phyloP scores from a whole-genome alignment of 2,329 filamentous ascomycete genomes.

The Arthrinium puccinioides region DNA sequence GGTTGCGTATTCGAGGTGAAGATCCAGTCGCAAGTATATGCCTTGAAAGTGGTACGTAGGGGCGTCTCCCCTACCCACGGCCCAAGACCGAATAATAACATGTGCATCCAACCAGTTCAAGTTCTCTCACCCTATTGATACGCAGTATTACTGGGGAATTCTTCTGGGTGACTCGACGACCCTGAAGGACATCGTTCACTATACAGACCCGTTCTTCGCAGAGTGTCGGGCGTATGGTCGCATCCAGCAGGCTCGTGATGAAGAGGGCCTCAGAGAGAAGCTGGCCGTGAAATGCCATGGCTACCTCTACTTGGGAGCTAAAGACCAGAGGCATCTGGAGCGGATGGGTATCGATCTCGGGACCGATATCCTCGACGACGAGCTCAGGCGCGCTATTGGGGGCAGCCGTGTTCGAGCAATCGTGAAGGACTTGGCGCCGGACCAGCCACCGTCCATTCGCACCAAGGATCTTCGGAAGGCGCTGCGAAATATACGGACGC shows the following conservation, averaged over 20 bases:
- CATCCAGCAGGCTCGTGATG: neutral
- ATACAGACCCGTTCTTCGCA: neutral
- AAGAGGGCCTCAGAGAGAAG: neutral
- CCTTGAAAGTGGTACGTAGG: neutral
- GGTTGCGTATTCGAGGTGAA: neutral
- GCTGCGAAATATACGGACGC: neutral
- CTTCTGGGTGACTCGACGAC: neutral
- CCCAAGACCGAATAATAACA: neutral
- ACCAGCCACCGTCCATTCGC: neutral
- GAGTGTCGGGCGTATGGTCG: neutral
- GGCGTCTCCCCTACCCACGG: no score
- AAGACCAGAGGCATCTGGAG: neutral
- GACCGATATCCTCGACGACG: neutral
- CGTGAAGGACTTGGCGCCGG: neutral
- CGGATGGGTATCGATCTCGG: neutral
- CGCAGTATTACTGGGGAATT: neutral
- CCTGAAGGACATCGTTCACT: neutral
- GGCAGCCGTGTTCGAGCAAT: neutral
- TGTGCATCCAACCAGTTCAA: neutral
- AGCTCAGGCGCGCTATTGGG: neutral
- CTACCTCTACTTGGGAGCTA: neutral
- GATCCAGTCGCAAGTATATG: neutral
- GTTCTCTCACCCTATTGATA: neutral
- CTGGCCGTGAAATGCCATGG: neutral
- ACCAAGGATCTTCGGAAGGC: neutral